Evolutionary conservation across 305 asterid species (phyloP).

Genomic region (Euphrasia arctica): DNA sequence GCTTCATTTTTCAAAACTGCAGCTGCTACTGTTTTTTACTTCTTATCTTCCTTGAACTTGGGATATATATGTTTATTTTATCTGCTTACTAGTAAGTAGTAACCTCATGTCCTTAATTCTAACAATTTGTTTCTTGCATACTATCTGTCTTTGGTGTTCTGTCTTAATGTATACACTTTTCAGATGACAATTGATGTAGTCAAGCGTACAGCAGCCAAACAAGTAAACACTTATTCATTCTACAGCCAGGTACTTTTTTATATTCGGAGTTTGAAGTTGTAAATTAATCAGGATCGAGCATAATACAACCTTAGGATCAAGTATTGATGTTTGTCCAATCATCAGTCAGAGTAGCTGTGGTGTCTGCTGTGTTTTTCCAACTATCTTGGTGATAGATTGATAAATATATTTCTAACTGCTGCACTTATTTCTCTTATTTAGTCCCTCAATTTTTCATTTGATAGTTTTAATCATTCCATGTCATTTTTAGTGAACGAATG

Average conservation of each 20-base stretch:
- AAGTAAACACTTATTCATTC: slow-evolving; percentile 49
- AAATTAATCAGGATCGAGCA: slow-evolving; percentile 8
- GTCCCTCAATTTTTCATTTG: slow-evolving; percentile 22
- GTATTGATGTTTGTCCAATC: slow-evolving; percentile 8
- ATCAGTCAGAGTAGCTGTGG: slow-evolving; percentile 14
- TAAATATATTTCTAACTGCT: slow-evolving; percentile 3
- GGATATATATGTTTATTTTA: too few relatives aligned
- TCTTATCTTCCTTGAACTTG: too few relatives aligned
- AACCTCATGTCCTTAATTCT: too few relatives aligned
- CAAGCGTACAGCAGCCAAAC: slow-evolving; percentile 86
- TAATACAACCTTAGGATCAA: slow-evolving; percentile 14
- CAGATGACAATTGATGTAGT: slow-evolving; percentile 95
- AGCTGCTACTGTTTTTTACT: too few relatives aligned
- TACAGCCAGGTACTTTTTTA: slow-evolving; percentile 50
- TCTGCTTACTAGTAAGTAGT: too few relatives aligned
- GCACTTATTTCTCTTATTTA: slow-evolving; percentile 7
- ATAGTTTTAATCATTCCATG: slow-evolving; percentile 4
- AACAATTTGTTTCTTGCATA: neutral
- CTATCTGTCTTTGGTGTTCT: slow-evolving; percentile 21
- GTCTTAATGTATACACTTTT: slow-evolving; percentile 25
- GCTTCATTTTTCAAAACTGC: too few relatives aligned
- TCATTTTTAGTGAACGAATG: slow-evolving; percentile 68
- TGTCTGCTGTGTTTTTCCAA: slow-evolving; percentile 4
- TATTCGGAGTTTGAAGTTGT: slow-evolving; percentile 20
- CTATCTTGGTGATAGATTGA: slow-evolving; percentile 5